Evolutionary conservation across 1,284 basidiomycete genomes (phyloP), one percentile per base, ranked within the genome.

Genomic region (Peniophora sp.): DNA sequence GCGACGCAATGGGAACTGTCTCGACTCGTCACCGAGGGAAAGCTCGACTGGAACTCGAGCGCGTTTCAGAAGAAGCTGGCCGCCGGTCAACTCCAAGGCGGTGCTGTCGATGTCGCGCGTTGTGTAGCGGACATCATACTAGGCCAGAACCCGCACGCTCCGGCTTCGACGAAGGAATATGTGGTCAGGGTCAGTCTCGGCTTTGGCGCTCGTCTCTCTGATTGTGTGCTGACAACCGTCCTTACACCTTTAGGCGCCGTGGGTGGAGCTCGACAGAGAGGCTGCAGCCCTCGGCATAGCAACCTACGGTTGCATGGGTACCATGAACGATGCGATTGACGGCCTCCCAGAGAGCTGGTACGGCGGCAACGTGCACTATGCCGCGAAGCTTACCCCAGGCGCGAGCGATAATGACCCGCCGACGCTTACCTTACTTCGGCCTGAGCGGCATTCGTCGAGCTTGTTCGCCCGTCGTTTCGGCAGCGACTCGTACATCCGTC

Each of bases 391-490:
- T 1, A 47, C 47, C 23, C 18, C 20, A 18, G n/a, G 47, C 23
- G 34, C 27, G 49, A 44, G 51, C 41, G 47, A 42, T 14, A 42
- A 49, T 18, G 14, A 20, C 11, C 18, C 34, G 0, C 24, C 17
- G 1, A 51, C 52, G 1, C 47, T 70, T 11, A 42, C 55, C 2
- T 64, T 74, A 14, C 64, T 71, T 1, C 55, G 56, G 2, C 67
- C 70, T 3, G 53, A 52, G 5, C 61, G 71, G 0, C 62, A 63
- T 2, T 55, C 70, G 0, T 75, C 72, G 0, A 64, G 61, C 35
- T 62, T 70, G 0, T 62, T 73, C 39, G 58, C 60, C 1, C 65
- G 74, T 0, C 62, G 67, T 0, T 74, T 70, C 49, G 74, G 74
- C 1, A 74, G 72, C 1, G 56, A 59, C 6, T 57, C 60, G 2